Conservation (phyloP, 441 rosid genomes). For the Viola pubescens region DNA sequence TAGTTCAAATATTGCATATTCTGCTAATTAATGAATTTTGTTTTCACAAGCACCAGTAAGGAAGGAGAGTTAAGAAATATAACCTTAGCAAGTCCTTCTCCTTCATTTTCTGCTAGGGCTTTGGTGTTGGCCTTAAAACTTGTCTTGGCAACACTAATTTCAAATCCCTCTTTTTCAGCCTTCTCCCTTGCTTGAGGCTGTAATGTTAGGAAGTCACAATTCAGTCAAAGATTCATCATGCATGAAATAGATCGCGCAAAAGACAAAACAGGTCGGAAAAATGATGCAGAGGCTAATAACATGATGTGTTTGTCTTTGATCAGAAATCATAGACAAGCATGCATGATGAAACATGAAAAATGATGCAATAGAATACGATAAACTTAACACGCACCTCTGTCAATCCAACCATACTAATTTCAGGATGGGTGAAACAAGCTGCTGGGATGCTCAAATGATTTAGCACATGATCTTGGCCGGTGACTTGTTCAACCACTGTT, state of each 20-base stretch:
- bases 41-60: background rate
- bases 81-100: constrained; percentile 97
- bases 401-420: constrained; percentile 96
- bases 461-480: constrained; percentile 82
- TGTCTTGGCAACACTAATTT: constrained; percentile 74
- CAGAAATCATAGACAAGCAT: background rate
- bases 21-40: too few relatives aligned
- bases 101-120: constrained; percentile 95
- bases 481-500: constrained; percentile 87
- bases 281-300: too few relatives aligned
- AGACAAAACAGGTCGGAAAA: background rate
- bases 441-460: constrained; percentile 95
- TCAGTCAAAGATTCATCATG: constrained; percentile 13
- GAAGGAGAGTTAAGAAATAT: constrained; percentile 10
- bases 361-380: too few relatives aligned
- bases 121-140: constrained; percentile 98
- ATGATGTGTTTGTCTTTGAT: background rate
- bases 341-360: background rate
- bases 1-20: too few relatives aligned
- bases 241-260: background rate
- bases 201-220: constrained; percentile 1
- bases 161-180: constrained; percentile 82
- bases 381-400: constrained; percentile 74
- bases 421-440: constrained; percentile 99
- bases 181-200: constrained; percentile 99